Evolutionary conservation across 768 basidiomycete genomes (phyloP), one percentile per base, ranked within the genome.

Genomic region (Mycena vitilis): DNA sequence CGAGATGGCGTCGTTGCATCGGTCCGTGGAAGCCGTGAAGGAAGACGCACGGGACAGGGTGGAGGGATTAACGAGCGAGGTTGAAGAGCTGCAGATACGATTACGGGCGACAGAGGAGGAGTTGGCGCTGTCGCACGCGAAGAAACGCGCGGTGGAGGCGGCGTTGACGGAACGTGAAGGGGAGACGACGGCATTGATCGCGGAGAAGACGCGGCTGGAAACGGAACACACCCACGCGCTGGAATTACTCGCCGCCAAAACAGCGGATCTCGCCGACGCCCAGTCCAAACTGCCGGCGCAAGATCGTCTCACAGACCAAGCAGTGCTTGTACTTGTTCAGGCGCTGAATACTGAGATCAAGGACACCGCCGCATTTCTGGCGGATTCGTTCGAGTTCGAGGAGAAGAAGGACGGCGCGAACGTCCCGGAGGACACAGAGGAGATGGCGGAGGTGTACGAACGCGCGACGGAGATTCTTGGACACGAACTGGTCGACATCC

Each of bases 261-360:
- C 45, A 3, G 59, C 59, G n/a, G 54, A 65, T 4, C 68, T 69
- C 11, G 54, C 20, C 16, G 63, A 65, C 20, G 59, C 63, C 16
- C 59, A 44, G 34, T 37, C 59, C 16, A 54, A 42, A 30, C 47
- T 64, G 12, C 57, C 2, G 12, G 45, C 12, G 4, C 53, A 57
- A 12, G 71, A 71, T 49, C 54, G 63, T 10, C 56, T 71, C 40
- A 71, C 71, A 9, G 66, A 62, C 30, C 71, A 71, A 30, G 71
- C 66, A 38, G 81, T 88, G 16, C 76, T 82, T 36, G 73, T 66
- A 3, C 80, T 84, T 70, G 75, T 88, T 16, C 80, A 83, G 54
- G 76, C 77, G 18, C 74, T 89, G n/a, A 85, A 88, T 57, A 75
- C 83, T 9, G 82, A 83, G 65, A 84, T 87, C 37, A 80, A 81